Conservation (phyloP, 1,284 basidiomycete genomes). For the Trametes hirsuta region DNA sequence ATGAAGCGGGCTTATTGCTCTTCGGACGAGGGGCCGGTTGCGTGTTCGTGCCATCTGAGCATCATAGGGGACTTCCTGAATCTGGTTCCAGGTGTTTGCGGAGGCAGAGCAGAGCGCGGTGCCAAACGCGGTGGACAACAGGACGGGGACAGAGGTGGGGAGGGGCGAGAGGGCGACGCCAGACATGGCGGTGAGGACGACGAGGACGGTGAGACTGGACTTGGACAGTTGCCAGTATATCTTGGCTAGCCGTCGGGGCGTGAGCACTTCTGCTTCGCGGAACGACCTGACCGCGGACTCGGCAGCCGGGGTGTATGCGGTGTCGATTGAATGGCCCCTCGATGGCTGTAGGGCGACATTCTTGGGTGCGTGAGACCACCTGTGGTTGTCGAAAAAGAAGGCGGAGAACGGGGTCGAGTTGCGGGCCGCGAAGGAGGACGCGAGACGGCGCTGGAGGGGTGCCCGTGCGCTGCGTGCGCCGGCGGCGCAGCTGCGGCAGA, state of each 20-base stretch:
- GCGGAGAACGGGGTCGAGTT: conserved; percentile 46
- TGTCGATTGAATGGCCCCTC: conserved; percentile 17
- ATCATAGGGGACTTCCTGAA: conserved; percentile 95
- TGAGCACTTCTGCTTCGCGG: conserved; percentile 42
- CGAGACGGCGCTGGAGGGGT: conserved; percentile 18
- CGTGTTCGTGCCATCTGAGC: conserved; percentile 96
- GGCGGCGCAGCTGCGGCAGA: conserved; percentile 27
- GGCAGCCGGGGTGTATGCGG: conserved; percentile 15
- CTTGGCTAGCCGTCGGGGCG: conserved; percentile 58
- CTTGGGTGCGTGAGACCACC: conserved; percentile 38
- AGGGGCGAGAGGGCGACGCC: conserved; percentile 93
- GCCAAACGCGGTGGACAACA: conserved; percentile 88
- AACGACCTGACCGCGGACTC: conserved; percentile 24
- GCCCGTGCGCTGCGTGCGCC: conserved; percentile 9
- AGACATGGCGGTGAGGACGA: conserved; percentile 91
- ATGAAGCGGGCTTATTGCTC: conserved; percentile 83
- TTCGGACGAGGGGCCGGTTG: conserved; percentile 85
- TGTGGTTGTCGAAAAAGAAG: conserved; percentile 64
- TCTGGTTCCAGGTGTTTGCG: conserved; percentile 94
- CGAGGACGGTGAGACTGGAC: conserved; percentile 84
- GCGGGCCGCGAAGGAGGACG: conserved; percentile 28
- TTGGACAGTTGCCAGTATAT: conserved; percentile 89
- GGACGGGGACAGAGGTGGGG: conserved; percentile 78
- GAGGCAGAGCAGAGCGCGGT: conserved; percentile 92
- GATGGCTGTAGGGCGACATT: conserved; percentile 16